Conservation (phyloP, 108 stramenopile genomes). For the Discostella pseudostelligera region DNA sequence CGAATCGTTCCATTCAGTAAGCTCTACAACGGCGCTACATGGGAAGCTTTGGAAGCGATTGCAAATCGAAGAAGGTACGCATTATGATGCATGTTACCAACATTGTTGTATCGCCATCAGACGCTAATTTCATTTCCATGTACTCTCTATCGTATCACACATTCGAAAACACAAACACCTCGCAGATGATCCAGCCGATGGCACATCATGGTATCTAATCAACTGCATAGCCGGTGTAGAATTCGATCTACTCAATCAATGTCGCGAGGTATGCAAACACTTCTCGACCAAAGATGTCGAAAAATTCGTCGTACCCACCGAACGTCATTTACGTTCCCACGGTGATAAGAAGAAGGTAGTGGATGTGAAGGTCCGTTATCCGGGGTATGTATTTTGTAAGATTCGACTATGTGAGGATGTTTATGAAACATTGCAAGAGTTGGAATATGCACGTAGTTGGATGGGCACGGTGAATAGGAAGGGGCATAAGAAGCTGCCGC, state of each 20-base stretch:
- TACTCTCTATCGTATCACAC: not conserved
- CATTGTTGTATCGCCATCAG: not conserved
- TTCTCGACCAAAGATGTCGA: slow-evolving; percentile 49
- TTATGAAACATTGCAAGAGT: slow-evolving; percentile 69
- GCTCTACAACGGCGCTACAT: slow-evolving; percentile 25
- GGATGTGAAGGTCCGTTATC: slow-evolving; percentile 77
- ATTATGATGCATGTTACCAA: not conserved
- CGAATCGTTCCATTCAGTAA: not conserved
- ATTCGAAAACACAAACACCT: not conserved
- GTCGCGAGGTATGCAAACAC: slow-evolving; percentile 38
- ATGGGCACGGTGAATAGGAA: slow-evolving; percentile 82
- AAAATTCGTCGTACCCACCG: slow-evolving; percentile 72
- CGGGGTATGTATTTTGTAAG: slow-evolving; percentile 85
- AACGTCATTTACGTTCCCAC: slow-evolving; percentile 57
- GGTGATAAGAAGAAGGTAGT: slow-evolving; percentile 82
- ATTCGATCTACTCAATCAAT: slow-evolving; percentile 64
- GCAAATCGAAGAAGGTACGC: slow-evolving; percentile 67
- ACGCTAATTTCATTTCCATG: not conserved
- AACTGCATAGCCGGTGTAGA: slow-evolving; percentile 85
- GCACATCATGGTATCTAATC: slow-evolving; percentile 72
- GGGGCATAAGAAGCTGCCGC: slow-evolving; percentile 78
- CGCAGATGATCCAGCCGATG: slow-evolving; percentile 44
- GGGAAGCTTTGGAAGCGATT: slow-evolving; percentile 57
- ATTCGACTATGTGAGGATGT: slow-evolving; percentile 61
- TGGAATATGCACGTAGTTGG: slow-evolving; percentile 78